Evolutionary conservation across 805 yeast genomes (phyloP), one percentile per base, ranked within the genome.

Genomic region (Kuraishia hungarica): DNA sequence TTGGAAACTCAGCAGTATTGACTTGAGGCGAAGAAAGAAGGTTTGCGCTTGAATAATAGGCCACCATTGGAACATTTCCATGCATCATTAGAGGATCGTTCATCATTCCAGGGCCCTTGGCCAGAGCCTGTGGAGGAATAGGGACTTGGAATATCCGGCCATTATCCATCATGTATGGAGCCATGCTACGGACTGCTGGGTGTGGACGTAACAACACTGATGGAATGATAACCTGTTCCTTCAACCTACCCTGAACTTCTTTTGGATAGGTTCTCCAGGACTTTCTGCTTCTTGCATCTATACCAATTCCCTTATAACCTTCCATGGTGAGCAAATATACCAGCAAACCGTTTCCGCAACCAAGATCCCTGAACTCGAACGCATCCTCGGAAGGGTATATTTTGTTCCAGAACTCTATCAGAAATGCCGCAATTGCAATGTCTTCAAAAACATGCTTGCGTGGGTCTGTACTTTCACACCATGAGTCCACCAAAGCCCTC

Each of bases 401-500:
- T 51, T 77, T 72, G 7, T 69, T 69, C 98, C 98, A 93, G 39
- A 89, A 76, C 70, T 89, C 96, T 26, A 93, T 88, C 58, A 93
- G 74, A 62, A 93, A 93, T 0, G 97, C 96, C 0, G 97, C 97
- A 61, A 93, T 92, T 2, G 97, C 96, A 54, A 93, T 80, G 67
- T 93, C 98, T 73, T 93, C 98, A 72, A 92, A 93, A 0, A 93
- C 97, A 71, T 93, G 98, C 67, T 93, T 93, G 61, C 86, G 81
- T 2, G 97, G 97, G 69, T 93, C 97, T 1, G 98, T 93, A 29
- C 86, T 83, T 69, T 93, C 98, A n/a, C 78, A 83, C 98, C 98
- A 93, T 59, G 78, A 79, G 48, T 84, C 88, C 13, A 91, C 91
- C 52, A 93, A 71, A 19, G 72, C 69, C 26, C 84, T 81, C 0